Base-by-base conservation (phyloP, 2,329 filamentous ascomycete species). In the Aspergillus arachidicola region DNA sequence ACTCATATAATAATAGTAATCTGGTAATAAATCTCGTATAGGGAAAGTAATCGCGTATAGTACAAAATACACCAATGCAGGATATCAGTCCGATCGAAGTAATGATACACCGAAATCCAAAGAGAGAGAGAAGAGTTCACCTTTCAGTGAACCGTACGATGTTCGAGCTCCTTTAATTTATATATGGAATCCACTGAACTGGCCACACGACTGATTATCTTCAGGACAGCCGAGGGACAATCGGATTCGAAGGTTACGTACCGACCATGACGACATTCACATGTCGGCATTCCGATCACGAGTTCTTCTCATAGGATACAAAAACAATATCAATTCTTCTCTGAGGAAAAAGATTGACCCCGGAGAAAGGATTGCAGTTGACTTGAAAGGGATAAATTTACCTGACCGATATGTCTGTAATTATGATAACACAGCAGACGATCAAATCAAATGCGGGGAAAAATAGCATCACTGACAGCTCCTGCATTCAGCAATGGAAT, bases 231-330 rank as follows among this genome's bases (percentile, higher is more conserved):
- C 45, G 58, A 60, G 51, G 51, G 23, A 56, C 26, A 36, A 16
- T 32, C 19, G 16, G 38, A 41, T 4, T 26, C 6, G 3, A 12
- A 5, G 12, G 4, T 28, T 14, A 28, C 26, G 26, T 28, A 2
- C 38, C 26, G 56, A 58, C 26, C n/a, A 50, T 57, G 59, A 56
- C 41, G 59, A 60, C 57, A 59, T 56, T 55, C 51, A 60, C 46
- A 60, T 60, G 51, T 36, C 34, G 55, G 28, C 56, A 50, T 41
- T 50, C n/a, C 51, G 19, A 54, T 54, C 51, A 34, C 51, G 21
- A 54, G 28, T 23, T 26, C 19, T 34, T 53, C 21, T 16, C 12
- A 1, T 19, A 16, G 26, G 2, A 12, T n/a, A 41, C 6, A 41
- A 41, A 41, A 41, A n/a, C 38, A 3, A 41, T 41, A 19, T n/a